Percentiles rank a stretch among this genome's conserved stretches.
phyloP scores from a whole-genome alignment of 345 rosid species.

The Citropsis articulata region DNA sequence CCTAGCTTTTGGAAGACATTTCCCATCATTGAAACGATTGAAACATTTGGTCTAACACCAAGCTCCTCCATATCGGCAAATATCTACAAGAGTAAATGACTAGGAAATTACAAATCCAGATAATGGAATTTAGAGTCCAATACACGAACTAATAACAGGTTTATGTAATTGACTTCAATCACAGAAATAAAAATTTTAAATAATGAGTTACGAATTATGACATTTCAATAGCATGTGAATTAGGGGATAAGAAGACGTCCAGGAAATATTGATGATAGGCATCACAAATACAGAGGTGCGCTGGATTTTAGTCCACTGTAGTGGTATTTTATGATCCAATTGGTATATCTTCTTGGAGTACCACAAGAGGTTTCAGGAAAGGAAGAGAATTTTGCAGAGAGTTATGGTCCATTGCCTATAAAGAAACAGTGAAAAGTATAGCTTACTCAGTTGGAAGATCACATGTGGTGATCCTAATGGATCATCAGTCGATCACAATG shows the following conservation, averaged over 20 bases:
- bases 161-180: not conserved
- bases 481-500: not conserved
- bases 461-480: too few species aligned
- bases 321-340: not conserved
- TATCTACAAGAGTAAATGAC: slow-evolving; percentile 38
- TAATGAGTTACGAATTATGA: not conserved
- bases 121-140: not conserved
- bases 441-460: not conserved
- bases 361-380: not conserved
- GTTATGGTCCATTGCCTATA: not conserved
- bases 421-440: not conserved
- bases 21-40: slow-evolving; percentile 74
- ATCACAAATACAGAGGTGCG: not conserved
- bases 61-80: slow-evolving; percentile 99
- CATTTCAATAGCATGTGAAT: not conserved
- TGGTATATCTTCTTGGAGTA: not conserved
- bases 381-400: not conserved
- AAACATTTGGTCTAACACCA: slow-evolving; percentile 57
- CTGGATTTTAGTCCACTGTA: not conserved
- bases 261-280: not conserved
- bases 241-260: too few species aligned
- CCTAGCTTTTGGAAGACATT: slow-evolving; percentile 57
- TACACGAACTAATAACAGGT: not conserved
- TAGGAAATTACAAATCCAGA: not conserved
- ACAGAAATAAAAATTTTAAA: not conserved